A percentile compares a stretch with the other conserved stretches of the same genome.
Conservation (phyloP, 345 rosid genomes). For the Durio zibethinus region DNA sequence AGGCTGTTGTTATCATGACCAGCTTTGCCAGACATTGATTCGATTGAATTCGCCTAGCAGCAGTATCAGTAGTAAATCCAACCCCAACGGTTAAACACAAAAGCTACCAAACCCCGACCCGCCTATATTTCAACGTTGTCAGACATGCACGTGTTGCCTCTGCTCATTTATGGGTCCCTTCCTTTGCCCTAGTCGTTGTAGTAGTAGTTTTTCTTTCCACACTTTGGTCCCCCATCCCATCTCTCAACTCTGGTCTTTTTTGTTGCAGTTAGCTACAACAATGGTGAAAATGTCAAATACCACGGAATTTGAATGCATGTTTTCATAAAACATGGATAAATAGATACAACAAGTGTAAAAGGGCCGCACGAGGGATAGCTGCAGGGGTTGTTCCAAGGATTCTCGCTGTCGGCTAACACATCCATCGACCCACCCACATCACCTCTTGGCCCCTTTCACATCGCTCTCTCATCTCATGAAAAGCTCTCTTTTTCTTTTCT, state of each 20-base stretch:
- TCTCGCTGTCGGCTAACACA: conserved; percentile 43
- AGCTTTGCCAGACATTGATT: not conserved
- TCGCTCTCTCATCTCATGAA: not conserved
- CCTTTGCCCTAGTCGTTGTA: not conserved
- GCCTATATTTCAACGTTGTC: conserved; percentile 31
- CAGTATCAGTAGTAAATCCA: not conserved
- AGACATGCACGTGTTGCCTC: conserved; percentile 32
- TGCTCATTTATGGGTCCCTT: conserved; percentile 21
- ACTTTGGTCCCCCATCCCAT: conserved; percentile 11
- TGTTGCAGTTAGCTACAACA: not conserved
- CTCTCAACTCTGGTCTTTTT: not conserved
- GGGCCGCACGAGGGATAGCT: conserved; percentile 38
- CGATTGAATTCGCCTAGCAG: not conserved
- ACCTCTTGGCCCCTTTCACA: conserved; percentile 9
- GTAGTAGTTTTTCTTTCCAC: not conserved
- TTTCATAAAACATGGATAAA: not conserved
- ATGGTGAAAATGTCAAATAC: not conserved
- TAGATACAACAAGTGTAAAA: not conserved
- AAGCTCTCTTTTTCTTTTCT: not conserved
- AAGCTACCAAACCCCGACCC: not conserved
- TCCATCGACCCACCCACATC: conserved; percentile 5
- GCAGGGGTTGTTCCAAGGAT: conserved; percentile 21
- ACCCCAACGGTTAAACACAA: not conserved
- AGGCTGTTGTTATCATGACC: not conserved
- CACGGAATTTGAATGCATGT: not conserved